phyloP scores from a whole-genome alignment of 768 basidiomycete genomes.

The Mrakia blollopis region DNA sequence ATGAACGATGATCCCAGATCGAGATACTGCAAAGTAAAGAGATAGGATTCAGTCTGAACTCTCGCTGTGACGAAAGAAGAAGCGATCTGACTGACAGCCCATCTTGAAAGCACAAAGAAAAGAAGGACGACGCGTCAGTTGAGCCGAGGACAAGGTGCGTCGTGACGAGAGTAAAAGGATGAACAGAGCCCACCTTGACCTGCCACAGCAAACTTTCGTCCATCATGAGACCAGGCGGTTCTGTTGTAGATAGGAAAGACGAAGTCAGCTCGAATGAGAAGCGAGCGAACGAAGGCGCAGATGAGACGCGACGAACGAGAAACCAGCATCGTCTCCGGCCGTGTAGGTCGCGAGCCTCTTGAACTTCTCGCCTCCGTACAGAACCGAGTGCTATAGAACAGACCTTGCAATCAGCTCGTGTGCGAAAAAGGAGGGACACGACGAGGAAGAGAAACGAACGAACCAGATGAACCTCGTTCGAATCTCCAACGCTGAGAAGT shows the following conservation, averaged over 20 bases:
- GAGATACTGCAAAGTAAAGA: neutral
- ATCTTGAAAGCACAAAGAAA: neutral
- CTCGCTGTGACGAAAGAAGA: no score
- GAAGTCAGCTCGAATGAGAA: neutral
- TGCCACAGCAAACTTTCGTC: constrained; percentile 16
- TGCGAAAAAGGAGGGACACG: neutral
- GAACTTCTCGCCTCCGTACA: constrained; percentile 15
- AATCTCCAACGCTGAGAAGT: constrained; percentile 19
- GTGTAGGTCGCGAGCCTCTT: constrained; percentile 18
- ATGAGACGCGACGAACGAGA: constrained; percentile 13
- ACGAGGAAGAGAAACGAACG: neutral
- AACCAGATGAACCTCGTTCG: constrained; percentile 23
- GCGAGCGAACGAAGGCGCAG: neutral
- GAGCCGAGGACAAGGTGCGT: no score
- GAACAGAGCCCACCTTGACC: constrained; percentile 12
- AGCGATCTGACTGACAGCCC: neutral
- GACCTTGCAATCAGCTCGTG: neutral
- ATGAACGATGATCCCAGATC: constrained; percentile 29
- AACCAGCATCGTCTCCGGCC: constrained; percentile 14
- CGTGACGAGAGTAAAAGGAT: neutral
- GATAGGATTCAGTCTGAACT: no score
- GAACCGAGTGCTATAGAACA: neutral
- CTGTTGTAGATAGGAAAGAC: neutral
- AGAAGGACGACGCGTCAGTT: neutral
- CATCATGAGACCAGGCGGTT: constrained; percentile 25